Base-by-base conservation (phyloP, 495 filamentous ascomycete species). In the Trichodelitschia bisporula region DNA sequence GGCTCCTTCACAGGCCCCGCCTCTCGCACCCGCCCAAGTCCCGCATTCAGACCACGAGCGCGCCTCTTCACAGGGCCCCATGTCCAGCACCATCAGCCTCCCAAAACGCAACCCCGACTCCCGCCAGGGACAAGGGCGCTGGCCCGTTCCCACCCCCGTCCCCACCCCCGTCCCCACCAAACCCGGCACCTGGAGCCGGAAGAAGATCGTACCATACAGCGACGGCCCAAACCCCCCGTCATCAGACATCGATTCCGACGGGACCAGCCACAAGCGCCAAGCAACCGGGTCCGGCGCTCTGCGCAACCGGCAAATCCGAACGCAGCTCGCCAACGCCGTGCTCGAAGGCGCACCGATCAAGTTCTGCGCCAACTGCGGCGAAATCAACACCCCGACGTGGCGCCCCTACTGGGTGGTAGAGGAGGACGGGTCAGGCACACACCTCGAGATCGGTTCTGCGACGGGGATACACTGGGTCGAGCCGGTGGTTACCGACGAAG, bases 331-430 rank as follows among this genome's bases (percentile, higher is more conserved):
- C 6, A 15, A 17, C 15, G 6, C 27, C 14, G 15, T 29, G 6
- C 14, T 12, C 6, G 8, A 8, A 14, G 27, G 27, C 6, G 27
- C 6, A 14, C 6, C 15, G 27, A 6, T 14, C 8, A 6, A 6
- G 27, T 29, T 8, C 15, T 29, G 27, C 27, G 15, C 6, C 14
- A 29, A 29, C 15, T 29, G 27, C 15, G 27, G 27, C 6, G 27
- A 6, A 6, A 15, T 29, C 14, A 8, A 6, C 6, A 12, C 27
- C 6, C 15, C 27, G 11, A 29, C 27, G 15, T 29, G 27, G 27
- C 27, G 27, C 11, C 6, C 5, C 27, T 29, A 12, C 27, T 8
- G 11, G 15, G 15, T 29, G 27, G 15, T 6, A 17, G 8, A n/a
- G n/a, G n/a, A n/a, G n/a, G n/a, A n/a, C n/a, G n/a, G n/a, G n/a